A percentile compares a stretch with the other conserved stretches of the same genome.
These are phyloP conservation scores for Clavispora santaluciae DNA, from an alignment of 805 yeast species.

Conservation along the genomic window DNA sequence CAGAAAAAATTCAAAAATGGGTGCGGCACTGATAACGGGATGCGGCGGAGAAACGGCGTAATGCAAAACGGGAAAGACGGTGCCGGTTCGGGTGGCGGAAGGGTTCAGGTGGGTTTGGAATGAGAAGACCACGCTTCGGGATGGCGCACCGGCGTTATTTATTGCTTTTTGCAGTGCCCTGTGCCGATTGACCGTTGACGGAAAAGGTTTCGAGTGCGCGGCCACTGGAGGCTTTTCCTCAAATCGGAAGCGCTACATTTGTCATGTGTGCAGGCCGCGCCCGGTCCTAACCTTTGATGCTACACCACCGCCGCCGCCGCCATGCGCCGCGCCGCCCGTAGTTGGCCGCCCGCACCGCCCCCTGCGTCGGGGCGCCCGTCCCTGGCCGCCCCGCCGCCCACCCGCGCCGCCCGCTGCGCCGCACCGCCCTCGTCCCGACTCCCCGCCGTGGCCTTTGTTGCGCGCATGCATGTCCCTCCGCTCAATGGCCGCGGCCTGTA, in stretches of 20 bases:
- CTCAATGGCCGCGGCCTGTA: too few species aligned
- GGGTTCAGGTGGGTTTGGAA: not conserved
- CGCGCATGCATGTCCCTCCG: too few species aligned
- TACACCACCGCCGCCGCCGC: too few species aligned
- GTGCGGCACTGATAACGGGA: conserved; percentile 1
- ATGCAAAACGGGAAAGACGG: not conserved
- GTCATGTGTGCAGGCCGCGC: conserved; percentile 2
- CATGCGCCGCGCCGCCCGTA: too few species aligned
- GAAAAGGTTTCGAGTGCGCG: not conserved
- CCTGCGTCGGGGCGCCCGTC: too few species aligned
- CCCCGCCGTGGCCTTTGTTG: too few species aligned
- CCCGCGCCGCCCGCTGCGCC: too few species aligned
- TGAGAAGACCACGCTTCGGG: not conserved
- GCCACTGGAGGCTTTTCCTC: conserved; percentile 1
- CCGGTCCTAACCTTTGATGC: too few species aligned
- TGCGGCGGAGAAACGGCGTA: not conserved
- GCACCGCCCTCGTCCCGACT: too few species aligned
- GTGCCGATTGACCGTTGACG: not conserved
- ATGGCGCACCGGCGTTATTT: not conserved
- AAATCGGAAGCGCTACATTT: conserved; percentile 1
- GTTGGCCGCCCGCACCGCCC: too few species aligned
- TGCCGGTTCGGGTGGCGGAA: not conserved
- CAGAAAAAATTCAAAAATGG: conserved; percentile 1
- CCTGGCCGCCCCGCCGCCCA: too few species aligned
- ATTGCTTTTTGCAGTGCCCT: not conserved